These are phyloP conservation scores for Histomonas meleagridis DNA, from an alignment of 208 protist species.

Conservation along the genomic window DNA sequence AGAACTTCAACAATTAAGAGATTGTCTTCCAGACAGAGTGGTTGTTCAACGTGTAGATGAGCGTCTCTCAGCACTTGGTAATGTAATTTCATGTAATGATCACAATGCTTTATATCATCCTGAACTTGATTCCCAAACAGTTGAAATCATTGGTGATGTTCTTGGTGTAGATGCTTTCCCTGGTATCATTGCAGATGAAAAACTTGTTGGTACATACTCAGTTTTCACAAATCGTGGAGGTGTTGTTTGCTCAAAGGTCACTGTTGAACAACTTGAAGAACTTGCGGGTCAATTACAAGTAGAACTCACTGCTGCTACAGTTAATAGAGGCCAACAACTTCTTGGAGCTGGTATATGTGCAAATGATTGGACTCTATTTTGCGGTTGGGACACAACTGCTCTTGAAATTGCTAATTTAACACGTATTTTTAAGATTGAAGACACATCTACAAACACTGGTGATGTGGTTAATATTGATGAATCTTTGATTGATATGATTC, in stretches of 20 bases:
- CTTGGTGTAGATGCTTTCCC: conserved; percentile 82
- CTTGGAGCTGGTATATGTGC: conserved; percentile 57
- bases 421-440: conserved; percentile 36
- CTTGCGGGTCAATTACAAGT: conserved; percentile 60
- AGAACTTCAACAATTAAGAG: conserved; percentile 96
- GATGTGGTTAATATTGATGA: conserved; percentile 24
- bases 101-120: conserved; percentile 97
- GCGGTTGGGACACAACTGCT: conserved; percentile 36
- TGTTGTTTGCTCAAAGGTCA: conserved; percentile 75
- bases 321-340: conserved; percentile 88
- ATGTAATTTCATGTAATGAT: conserved; percentile 97
- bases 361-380: conserved; percentile 44
- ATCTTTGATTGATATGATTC: conserved; percentile 28
- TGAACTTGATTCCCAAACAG: conserved; percentile 91
- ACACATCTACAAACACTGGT: not conserved
- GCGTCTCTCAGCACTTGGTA: conserved; percentile 73
- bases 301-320: conserved; percentile 92
- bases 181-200: conserved; percentile 88
- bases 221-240: conserved; percentile 90
- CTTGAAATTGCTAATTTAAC: conserved; percentile 34
- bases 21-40: conserved; percentile 90
- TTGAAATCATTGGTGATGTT: conserved; percentile 96
- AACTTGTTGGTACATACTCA: conserved; percentile 93
- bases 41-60: conserved; percentile 48
- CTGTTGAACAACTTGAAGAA: conserved; percentile 36